Conservation (phyloP, 2,329 filamentous ascomycete species). For the Raffaelea deltoideospora region DNA sequence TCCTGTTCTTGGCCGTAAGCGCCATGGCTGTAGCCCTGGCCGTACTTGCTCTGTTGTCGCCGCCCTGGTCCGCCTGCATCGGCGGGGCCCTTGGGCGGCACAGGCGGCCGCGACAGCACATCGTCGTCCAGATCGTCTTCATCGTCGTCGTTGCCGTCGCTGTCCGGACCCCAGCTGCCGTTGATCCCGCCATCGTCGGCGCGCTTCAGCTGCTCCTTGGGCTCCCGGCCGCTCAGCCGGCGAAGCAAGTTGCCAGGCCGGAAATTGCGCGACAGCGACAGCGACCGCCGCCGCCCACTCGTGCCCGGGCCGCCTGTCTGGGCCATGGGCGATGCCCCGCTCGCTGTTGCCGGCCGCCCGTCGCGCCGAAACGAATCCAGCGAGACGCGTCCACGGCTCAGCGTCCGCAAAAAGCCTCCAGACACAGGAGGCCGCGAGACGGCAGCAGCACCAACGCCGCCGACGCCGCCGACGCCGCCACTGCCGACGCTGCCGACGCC, state of each 20-base stretch:
- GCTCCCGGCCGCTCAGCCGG: conserved; percentile 24
- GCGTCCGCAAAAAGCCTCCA: conserved; percentile 28
- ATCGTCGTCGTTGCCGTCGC: too few species aligned
- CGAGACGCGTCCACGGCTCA: conserved; percentile 19
- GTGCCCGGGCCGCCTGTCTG: conserved; percentile 1
- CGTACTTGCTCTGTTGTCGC: not conserved
- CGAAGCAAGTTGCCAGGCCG: conserved; percentile 17
- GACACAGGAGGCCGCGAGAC: conserved; percentile 34
- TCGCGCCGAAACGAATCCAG: conserved; percentile 19
- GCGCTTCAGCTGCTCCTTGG: conserved; percentile 22
- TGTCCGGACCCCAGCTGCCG: conserved; percentile 32
- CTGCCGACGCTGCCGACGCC: too few species aligned
- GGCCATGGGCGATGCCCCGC: too few species aligned
- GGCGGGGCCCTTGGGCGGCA: conserved; percentile 1
- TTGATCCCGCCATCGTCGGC: conserved; percentile 43
- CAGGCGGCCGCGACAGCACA: not conserved
- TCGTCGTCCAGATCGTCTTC: conserved; percentile 13
- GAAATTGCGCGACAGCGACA: conserved; percentile 42
- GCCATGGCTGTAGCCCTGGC: not conserved
- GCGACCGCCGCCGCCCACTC: conserved; percentile 13
- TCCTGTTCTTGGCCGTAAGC: not conserved
- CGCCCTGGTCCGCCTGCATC: not conserved
- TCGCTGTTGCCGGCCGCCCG: conserved; percentile 8
- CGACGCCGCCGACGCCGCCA: too few species aligned
- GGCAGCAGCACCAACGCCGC: too few species aligned